A percentile compares a stretch with the other conserved stretches of the same genome.
phyloP scores from a whole-genome alignment of 345 rosid species.

The Melaleuca alternifolia region DNA sequence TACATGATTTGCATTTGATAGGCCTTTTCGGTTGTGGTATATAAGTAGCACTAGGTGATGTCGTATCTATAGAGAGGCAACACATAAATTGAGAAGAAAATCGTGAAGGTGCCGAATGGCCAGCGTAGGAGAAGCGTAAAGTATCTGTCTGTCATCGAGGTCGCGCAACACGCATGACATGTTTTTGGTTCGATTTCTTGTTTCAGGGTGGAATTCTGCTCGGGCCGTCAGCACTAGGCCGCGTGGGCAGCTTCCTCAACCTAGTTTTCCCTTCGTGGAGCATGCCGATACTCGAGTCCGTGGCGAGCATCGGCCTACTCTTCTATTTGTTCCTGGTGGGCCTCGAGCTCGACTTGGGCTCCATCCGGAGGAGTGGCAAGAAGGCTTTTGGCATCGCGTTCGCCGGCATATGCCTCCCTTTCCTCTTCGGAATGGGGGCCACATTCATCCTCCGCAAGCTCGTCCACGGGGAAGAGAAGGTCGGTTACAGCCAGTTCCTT shows the following conservation, averaged over 20 bases:
- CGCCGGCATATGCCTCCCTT: constrained; percentile 52
- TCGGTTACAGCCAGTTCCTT: constrained; percentile 51
- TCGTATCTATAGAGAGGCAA: background rate
- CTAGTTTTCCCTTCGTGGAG: constrained; percentile 41
- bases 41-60: background rate
- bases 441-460: constrained; percentile 44
- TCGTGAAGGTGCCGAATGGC: background rate
- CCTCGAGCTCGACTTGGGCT: constrained; percentile 43
- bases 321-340: constrained; percentile 58
- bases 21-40: background rate
- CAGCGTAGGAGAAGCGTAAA: background rate
- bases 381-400: constrained; percentile 35
- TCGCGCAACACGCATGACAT: background rate
- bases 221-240: constrained; percentile 49
- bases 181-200: background rate
- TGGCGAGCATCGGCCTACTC: constrained; percentile 48
- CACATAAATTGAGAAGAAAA: background rate
- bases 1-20: background rate
- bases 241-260: constrained; percentile 24
- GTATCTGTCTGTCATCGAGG: background rate
- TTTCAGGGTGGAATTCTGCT: constrained; percentile 28
- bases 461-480: constrained; percentile 33
- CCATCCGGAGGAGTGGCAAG: constrained; percentile 25
- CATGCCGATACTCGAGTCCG: constrained; percentile 39
- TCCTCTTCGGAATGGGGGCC: constrained; percentile 32